A percentile compares a stretch with the other conserved stretches of the same genome.
These are phyloP conservation scores for Penstemon barbatus DNA, from an alignment of 257 asterid species.

Conservation along the genomic window DNA sequence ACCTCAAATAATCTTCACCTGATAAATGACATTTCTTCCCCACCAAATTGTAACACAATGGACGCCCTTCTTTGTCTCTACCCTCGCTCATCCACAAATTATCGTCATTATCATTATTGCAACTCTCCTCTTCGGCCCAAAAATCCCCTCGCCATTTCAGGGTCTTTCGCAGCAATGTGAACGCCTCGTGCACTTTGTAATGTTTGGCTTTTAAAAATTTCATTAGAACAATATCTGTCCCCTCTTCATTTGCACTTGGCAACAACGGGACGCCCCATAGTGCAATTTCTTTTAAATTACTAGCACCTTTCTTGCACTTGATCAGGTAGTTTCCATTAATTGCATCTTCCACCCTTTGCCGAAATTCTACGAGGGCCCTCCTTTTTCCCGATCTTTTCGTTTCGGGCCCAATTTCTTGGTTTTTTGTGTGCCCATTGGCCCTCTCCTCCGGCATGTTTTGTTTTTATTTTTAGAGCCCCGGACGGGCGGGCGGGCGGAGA, in stretches of 20 bases:
- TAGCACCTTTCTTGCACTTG: constrained; percentile 22
- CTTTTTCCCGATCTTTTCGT: constrained; percentile 26
- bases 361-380: constrained; percentile 52
- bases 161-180: constrained; percentile 48
- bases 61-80: constrained; percentile 59
- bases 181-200: constrained; percentile 61
- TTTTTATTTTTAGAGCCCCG: constrained; percentile 34
- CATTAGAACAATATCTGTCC: constrained; percentile 50
- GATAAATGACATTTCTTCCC: constrained; percentile 41
- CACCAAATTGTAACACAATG: constrained; percentile 54
- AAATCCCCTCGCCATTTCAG: constrained; percentile 65
- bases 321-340: constrained; percentile 46
- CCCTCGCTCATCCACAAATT: constrained; percentile 55
- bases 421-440: constrained; percentile 16
- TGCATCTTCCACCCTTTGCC: constrained; percentile 63
- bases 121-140: constrained; percentile 35
- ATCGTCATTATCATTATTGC: constrained; percentile 1
- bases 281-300: constrained; percentile 27
- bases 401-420: constrained; percentile 32
- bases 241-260: constrained; percentile 49
- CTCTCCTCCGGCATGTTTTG: constrained; percentile 37
- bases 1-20: constrained; percentile 47
- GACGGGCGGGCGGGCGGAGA: constrained; percentile 34
- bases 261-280: constrained; percentile 83
- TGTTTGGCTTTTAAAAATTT: constrained; percentile 65